Conservation (phyloP, 2,329 filamentous ascomycete genomes). For the Blumeria graminis region DNA sequence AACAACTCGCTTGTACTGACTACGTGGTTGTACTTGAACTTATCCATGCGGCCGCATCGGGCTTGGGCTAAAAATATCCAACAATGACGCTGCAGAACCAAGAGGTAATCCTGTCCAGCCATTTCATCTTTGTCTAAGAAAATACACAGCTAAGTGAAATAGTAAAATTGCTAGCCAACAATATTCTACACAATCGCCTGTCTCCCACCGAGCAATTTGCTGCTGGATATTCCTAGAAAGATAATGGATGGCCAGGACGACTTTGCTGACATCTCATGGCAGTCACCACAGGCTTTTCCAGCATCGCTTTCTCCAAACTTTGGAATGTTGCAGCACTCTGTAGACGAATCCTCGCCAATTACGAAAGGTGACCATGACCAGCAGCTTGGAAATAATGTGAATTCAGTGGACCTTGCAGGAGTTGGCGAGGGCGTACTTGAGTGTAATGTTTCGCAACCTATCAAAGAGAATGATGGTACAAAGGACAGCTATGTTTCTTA, state of each 20-base stretch:
- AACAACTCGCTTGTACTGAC: no score
- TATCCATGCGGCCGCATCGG: no score
- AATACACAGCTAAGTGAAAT: no score
- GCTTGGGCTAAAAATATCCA: no score
- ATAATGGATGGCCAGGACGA: conserved; percentile 27
- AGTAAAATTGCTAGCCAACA: no score
- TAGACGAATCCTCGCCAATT: neutral
- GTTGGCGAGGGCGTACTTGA: conserved; percentile 54
- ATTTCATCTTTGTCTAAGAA: no score
- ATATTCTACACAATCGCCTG: no score
- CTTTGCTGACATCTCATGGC: conserved; percentile 66
- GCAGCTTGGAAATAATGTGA: conserved; percentile 15
- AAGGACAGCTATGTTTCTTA: conserved; percentile 96
- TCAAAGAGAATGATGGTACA: conserved; percentile 90
- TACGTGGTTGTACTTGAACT: no score
- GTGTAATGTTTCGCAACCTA: conserved; percentile 57
- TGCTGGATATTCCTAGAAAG: no score
- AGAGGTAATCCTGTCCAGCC: no score
- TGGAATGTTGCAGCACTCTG: neutral
- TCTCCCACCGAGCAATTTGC: no score
- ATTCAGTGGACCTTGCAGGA: conserved; percentile 29
- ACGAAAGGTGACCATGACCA: conserved; percentile 5
- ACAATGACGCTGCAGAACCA: no score
- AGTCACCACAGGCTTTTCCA: conserved; percentile 10
- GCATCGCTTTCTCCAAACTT: neutral